Conservation (phyloP, 768 basidiomycete genomes). For the Panaeolus cyanescens region DNA sequence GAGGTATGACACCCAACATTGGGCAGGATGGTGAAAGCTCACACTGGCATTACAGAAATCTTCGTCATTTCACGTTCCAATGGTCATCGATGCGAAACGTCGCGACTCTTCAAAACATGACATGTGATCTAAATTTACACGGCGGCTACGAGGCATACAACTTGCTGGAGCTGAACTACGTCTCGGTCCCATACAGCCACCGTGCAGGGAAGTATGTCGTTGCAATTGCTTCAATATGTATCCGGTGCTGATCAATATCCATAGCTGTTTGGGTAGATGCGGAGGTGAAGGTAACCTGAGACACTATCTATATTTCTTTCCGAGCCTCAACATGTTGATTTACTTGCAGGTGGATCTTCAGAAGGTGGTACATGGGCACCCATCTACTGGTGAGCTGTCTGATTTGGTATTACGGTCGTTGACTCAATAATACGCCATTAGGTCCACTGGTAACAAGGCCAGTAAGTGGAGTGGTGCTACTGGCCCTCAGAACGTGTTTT, state of each 20-base stretch:
- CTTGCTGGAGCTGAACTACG: too few species aligned
- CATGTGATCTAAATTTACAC: too few species aligned
- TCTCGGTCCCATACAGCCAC: too few species aligned
- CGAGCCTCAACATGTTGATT: too few species aligned
- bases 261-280: neutral
- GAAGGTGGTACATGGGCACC: neutral
- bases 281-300: neutral
- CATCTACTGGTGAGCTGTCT: neutral
- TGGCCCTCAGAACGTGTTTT: neutral
- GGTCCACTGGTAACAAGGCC: neutral
- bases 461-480: neutral
- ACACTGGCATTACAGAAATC: neutral
- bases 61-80: too few species aligned
- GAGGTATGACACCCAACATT: neutral
- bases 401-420: too few species aligned
- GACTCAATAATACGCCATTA: neutral
- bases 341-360: neutral
- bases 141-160: too few species aligned
- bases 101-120: too few species aligned
- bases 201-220: neutral
- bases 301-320: too few species aligned
- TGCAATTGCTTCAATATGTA: neutral
- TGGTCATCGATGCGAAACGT: too few species aligned
- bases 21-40: neutral
- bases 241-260: neutral